phyloP scores from a whole-genome alignment of 257 asterid genomes.

The Primulina tabacum region DNA sequence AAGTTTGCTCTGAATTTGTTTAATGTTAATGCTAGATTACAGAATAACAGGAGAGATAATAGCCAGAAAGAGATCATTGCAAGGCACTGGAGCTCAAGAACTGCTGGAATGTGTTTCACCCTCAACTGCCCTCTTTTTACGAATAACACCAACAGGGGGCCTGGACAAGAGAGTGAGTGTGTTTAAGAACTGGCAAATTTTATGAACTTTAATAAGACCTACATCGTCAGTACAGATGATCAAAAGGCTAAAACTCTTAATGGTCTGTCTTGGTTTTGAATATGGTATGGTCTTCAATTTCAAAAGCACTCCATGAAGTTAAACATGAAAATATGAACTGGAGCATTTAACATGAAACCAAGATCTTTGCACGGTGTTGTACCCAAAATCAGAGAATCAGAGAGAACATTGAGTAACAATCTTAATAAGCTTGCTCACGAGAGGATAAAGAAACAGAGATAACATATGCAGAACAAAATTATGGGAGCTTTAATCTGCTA shows the following conservation, averaged over 20 bases:
- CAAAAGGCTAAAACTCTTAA: neutral
- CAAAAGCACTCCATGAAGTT: neutral
- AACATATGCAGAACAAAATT: neutral
- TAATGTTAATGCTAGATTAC: neutral
- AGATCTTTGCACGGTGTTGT: neutral
- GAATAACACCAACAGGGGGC: constrained; percentile 38
- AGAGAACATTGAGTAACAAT: neutral
- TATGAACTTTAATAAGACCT: neutral
- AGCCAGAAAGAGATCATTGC: constrained; percentile 4
- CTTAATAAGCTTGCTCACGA: neutral
- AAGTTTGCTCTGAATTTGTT: neutral
- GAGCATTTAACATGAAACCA: neutral
- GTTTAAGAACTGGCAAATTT: neutral
- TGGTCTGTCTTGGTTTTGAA: neutral
- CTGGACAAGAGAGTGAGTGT: constrained; percentile 29
- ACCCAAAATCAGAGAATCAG: neutral
- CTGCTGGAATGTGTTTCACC: constrained; percentile 39
- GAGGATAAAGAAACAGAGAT: neutral
- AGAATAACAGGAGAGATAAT: constrained; percentile 18
- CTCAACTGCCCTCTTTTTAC: constrained; percentile 42
- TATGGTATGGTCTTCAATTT: neutral
- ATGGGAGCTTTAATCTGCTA: neutral
- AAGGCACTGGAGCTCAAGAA: constrained; percentile 21
- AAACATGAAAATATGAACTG: neutral
- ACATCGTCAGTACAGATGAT: neutral